A percentile compares a stretch with the other conserved stretches of the same genome.
Evolutionary conservation across 169 alveolate species (phyloP).

Genomic region (Ichthyophthirius multifiliis): DNA sequence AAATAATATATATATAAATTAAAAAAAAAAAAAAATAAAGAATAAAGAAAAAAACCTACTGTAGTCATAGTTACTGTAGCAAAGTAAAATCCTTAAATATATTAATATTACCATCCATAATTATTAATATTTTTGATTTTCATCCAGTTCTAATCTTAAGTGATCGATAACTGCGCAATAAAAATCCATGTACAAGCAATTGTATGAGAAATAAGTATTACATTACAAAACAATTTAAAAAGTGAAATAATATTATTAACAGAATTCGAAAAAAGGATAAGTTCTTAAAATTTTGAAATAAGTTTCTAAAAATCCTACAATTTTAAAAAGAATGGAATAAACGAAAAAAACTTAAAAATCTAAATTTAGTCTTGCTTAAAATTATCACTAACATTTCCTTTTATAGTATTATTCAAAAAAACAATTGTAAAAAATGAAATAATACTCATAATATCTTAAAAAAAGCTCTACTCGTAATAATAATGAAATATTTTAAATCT

Average conservation of each 20-base stretch:
- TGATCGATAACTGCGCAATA: not conserved
- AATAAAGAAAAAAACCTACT: too few species aligned
- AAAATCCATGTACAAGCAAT: not conserved
- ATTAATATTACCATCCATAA: not conserved
- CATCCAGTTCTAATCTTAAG: not conserved
- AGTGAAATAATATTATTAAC: not conserved
- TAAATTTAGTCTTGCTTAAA: not conserved
- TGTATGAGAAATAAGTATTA: not conserved
- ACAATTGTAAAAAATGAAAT: not conserved
- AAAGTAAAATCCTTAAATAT: not conserved
- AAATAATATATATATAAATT: too few species aligned
- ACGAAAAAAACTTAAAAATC: not conserved
- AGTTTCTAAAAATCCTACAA: not conserved
- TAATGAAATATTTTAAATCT: not conserved
- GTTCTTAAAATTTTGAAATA: not conserved
- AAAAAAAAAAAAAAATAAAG: too few species aligned
- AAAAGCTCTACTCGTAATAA: not conserved
- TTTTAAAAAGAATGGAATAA: not conserved
- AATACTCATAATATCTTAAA: not conserved
- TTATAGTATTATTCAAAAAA: not conserved
- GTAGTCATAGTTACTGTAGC: not conserved
- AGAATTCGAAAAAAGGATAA: not conserved
- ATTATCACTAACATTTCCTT: not conserved
- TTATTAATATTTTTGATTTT: not conserved
- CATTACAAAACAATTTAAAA: not conserved